These are phyloP conservation scores for Zizania latifolia DNA, from an alignment of 176 grass and related monocot species.

Conservation along the genomic window DNA sequence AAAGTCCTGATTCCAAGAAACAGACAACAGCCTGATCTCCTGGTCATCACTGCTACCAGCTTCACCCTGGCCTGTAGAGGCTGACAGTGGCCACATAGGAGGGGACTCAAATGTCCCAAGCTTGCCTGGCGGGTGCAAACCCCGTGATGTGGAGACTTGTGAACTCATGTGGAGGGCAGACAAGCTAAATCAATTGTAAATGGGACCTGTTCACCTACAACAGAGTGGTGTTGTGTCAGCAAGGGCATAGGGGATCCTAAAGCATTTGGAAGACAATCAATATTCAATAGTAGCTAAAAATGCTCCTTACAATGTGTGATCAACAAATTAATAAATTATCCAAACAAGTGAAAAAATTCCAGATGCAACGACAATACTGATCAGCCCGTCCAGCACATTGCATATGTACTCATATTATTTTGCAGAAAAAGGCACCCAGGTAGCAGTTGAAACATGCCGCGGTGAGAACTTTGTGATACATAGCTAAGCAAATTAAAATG, in stretches of 20 bases:
- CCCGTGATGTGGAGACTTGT: conserved; percentile 45
- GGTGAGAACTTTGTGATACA: neutral
- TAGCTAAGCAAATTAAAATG: neutral
- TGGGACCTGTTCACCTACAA: neutral
- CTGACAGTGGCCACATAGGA: conserved; percentile 29
- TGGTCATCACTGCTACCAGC: conserved; percentile 27
- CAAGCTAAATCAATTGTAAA: neutral
- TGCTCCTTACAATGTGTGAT: neutral
- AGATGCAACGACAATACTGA: neutral
- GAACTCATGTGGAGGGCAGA: conserved; percentile 45
- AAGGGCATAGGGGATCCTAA: neutral
- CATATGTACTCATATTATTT: neutral
- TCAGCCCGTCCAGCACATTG: too few relatives aligned
- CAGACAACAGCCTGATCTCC: conserved; percentile 58
- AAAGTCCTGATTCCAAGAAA: conserved; percentile 88
- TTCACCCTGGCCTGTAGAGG: conserved; percentile 33
- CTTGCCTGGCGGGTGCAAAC: conserved; percentile 27
- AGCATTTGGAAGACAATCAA: conserved; percentile 10
- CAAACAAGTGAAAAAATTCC: neutral
- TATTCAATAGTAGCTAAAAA: neutral
- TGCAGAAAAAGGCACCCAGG: neutral
- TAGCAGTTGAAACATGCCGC: neutral
- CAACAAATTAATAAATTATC: neutral
- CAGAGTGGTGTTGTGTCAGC: neutral
- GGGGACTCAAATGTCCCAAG: conserved; percentile 38